A percentile compares a stretch with the other conserved stretches of the same genome.
Conservation (phyloP, 1,284 basidiomycete species). For the Tetrapyrgos nigripes region DNA sequence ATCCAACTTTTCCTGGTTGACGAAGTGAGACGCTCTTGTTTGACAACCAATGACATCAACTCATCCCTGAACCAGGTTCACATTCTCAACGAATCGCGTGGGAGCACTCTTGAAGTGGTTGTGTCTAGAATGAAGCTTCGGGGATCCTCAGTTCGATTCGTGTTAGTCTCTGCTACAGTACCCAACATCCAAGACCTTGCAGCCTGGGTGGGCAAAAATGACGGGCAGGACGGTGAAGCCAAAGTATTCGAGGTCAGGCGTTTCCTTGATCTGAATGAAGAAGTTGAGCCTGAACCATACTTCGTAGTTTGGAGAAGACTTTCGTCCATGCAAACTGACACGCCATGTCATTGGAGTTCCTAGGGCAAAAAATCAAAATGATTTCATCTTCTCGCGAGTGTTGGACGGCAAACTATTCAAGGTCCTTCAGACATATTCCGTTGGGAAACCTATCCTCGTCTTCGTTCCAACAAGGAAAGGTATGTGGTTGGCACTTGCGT, state of each 20-base stretch:
- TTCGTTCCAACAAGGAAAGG: conserved; percentile 90
- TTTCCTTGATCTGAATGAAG: neutral
- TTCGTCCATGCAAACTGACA: conserved; percentile 83
- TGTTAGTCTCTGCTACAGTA: conserved; percentile 92
- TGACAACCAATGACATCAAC: neutral
- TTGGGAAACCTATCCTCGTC: conserved; percentile 81
- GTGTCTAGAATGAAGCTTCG: conserved; percentile 90
- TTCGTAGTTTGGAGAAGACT: conserved; percentile 88
- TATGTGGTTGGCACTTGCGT: conserved; percentile 29
- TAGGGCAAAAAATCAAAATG: conserved; percentile 70
- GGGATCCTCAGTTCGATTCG: conserved; percentile 75
- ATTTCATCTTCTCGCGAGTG: conserved; percentile 77
- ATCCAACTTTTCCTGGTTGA: conserved; percentile 88
- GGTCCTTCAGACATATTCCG: conserved; percentile 71
- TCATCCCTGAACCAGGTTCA: conserved; percentile 71
- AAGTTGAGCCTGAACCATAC: neutral
- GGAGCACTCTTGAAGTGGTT: conserved; percentile 92
- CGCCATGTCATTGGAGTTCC: conserved; percentile 72
- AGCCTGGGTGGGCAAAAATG: conserved; percentile 77
- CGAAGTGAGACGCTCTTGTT: conserved; percentile 59
- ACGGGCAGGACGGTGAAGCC: conserved; percentile 52
- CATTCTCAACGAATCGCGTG: conserved; percentile 87
- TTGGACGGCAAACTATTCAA: conserved; percentile 82
- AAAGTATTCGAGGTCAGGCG: conserved; percentile 71
- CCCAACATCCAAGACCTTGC: conserved; percentile 95